These are phyloP conservation scores for Cyclotella baltica DNA, from an alignment of 108 stramenopile genomes.

Conservation along the genomic window DNA sequence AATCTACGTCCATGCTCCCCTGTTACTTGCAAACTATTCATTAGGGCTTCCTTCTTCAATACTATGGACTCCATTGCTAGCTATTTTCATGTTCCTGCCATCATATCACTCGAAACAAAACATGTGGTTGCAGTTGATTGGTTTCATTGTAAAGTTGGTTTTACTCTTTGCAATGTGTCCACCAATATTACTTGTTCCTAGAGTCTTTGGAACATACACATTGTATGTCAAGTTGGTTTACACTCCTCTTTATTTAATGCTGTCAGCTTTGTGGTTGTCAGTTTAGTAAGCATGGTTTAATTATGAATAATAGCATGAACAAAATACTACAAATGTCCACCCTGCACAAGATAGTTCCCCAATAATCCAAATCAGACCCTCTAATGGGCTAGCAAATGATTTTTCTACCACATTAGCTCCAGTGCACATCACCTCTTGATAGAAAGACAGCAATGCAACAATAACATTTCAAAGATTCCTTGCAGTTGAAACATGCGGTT, in stretches of 20 bases:
- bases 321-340: too few relatives aligned
- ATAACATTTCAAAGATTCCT: too few relatives aligned
- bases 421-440: too few relatives aligned
- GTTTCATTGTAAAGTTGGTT: constrained; percentile 25
- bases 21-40: constrained; percentile 77
- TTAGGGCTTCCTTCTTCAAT: constrained; percentile 76
- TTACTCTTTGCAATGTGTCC: constrained; percentile 59
- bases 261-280: constrained; percentile 60
- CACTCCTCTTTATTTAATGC: constrained; percentile 68
- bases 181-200: constrained; percentile 63
- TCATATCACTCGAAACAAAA: not conserved
- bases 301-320: too few relatives aligned
- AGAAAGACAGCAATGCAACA: too few relatives aligned
- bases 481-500: too few relatives aligned
- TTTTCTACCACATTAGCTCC: too few relatives aligned
- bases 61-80: constrained; percentile 73
- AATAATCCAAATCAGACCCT: too few relatives aligned
- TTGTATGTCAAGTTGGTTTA: constrained; percentile 61
- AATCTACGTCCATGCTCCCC: constrained; percentile 73
- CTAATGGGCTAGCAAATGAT: constrained; percentile 25
- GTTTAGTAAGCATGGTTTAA: too few relatives aligned
- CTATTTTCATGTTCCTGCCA: constrained; percentile 53
- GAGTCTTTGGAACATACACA: constrained; percentile 60
- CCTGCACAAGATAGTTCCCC: too few relatives aligned
- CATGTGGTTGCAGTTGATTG: not conserved